Evolutionary conservation across 1,284 basidiomycete genomes (phyloP).

Genomic region (Trametes polyzona): DNA sequence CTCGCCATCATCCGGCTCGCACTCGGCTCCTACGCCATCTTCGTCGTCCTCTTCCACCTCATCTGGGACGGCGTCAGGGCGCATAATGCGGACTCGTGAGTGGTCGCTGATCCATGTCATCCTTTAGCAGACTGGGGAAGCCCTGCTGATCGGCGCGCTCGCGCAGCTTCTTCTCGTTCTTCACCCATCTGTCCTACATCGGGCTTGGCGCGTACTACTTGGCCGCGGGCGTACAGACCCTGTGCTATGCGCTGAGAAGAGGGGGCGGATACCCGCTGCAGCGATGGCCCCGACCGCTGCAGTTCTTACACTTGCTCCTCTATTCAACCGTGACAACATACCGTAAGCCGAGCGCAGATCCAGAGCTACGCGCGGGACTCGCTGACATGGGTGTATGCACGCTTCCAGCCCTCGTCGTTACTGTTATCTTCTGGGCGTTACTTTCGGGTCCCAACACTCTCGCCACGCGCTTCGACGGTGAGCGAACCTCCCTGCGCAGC

Average conservation of each 20-base stretch:
- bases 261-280: slow-evolving; percentile 56
- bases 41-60: slow-evolving; percentile 49
- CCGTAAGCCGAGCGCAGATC: slow-evolving; percentile 49
- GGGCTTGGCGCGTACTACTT: slow-evolving; percentile 67
- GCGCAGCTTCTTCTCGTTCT: slow-evolving; percentile 64
- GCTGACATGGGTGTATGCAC: background rate
- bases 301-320: slow-evolving; percentile 60
- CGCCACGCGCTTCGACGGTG: slow-evolving; percentile 41
- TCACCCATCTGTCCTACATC: slow-evolving; percentile 65
- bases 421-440: slow-evolving; percentile 67
- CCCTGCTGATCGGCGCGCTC: slow-evolving; percentile 5
- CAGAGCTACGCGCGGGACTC: background rate
- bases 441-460: slow-evolving; percentile 51
- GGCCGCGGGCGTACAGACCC: slow-evolving; percentile 59
- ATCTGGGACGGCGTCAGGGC: slow-evolving; percentile 41
- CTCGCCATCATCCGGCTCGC: slow-evolving; percentile 53
- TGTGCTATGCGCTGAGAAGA: slow-evolving; percentile 44
- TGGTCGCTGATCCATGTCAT: slow-evolving; percentile 4
- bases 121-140: background rate
- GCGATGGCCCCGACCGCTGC: slow-evolving; percentile 58
- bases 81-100: slow-evolving; percentile 32
- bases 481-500: background rate
- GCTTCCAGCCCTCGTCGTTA: slow-evolving; percentile 63
- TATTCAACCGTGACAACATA: slow-evolving; percentile 58
- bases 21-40: slow-evolving; percentile 57